Base-by-base conservation (phyloP, 176 grass and related monocot genomes). In the Rhynchospora tenuis region DNA sequence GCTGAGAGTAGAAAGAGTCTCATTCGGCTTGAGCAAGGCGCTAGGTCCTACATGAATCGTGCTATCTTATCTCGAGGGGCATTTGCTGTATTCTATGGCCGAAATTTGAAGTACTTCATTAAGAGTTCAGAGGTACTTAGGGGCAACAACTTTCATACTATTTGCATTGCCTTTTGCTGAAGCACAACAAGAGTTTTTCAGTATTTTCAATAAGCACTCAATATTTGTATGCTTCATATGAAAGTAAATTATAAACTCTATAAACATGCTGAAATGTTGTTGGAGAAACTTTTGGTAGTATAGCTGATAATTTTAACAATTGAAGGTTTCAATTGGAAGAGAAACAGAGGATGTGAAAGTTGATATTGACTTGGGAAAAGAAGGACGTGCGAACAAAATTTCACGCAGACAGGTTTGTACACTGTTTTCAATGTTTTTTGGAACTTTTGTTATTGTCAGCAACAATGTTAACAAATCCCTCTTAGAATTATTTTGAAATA, bases 321-420 rank as follows among this genome's bases (percentile, higher is more conserved):
- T 76, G 57, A 83, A 99, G 96, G 96, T 99, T 62, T 86, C 81
- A 89, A 91, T 99, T 83, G 96, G 96, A 92, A 93, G 96, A 86
- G 93, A 91, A 60, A 93, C 96, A 47, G 91, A 92, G 88, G 93
- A 99, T 43, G 23, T 91, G 46, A 93, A 99, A 83, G 96, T 99
- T 88, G 96, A 99, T 85, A 91, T 99, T 85, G 89, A 99, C 82
- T 95, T 99, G 88, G 91, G 88, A 88, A 93, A 92, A 89, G 96
- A 99, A 90, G 96, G 96, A 22, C 89, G 52, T 71, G 93, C 88
- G 60, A 99, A 99, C 75, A 99, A 95, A 88, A 92, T 95, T 86
- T 99, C 96, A 11, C 89, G 93, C 16, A 88, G 86, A 78, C 96
- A 99, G 91, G 96, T 99, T 86, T 45, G 51, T 70, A 38, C 23